phyloP scores from a whole-genome alignment of 495 filamentous ascomycete species.

The Trichoderma erinaceum region DNA sequence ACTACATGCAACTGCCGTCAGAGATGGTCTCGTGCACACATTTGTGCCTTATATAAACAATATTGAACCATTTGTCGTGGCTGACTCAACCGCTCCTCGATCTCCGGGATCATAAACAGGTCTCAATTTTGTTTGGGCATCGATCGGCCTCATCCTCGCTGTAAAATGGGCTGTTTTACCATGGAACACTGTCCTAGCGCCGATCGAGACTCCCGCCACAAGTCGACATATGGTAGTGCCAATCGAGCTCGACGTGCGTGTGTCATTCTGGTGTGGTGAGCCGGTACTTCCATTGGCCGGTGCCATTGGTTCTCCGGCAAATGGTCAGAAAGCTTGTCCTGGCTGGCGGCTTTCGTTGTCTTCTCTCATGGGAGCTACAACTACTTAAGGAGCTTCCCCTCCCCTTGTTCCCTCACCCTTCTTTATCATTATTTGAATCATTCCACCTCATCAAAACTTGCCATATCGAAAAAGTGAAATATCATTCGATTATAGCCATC shows the following conservation, averaged over 20 bases:
- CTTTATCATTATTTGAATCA: not conserved
- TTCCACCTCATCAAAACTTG: not conserved
- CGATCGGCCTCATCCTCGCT: not conserved
- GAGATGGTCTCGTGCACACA: not conserved
- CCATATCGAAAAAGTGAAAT: not conserved
- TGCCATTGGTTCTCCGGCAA: not conserved
- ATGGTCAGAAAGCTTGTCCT: constrained; percentile 12
- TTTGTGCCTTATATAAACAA: not conserved
- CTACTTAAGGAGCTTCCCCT: constrained; percentile 13
- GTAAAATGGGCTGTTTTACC: not conserved
- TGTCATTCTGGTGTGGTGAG: constrained; percentile 7
- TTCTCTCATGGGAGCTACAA: not conserved
- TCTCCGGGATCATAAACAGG: not conserved
- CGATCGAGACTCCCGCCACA: constrained; percentile 12
- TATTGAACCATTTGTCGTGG: not conserved
- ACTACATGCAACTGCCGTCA: not conserved
- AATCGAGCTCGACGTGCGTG: not conserved
- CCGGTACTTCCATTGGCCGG: not conserved
- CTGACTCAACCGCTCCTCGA: not conserved
- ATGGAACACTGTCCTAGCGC: not conserved
- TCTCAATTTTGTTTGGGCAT: not conserved
- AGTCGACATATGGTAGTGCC: not conserved
- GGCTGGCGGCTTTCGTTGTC: not conserved
- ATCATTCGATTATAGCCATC: not conserved
- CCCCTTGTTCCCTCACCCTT: not conserved